These are phyloP conservation scores for Voacanga thouarsii DNA, from an alignment of 257 asterid species.

Conservation along the genomic window DNA sequence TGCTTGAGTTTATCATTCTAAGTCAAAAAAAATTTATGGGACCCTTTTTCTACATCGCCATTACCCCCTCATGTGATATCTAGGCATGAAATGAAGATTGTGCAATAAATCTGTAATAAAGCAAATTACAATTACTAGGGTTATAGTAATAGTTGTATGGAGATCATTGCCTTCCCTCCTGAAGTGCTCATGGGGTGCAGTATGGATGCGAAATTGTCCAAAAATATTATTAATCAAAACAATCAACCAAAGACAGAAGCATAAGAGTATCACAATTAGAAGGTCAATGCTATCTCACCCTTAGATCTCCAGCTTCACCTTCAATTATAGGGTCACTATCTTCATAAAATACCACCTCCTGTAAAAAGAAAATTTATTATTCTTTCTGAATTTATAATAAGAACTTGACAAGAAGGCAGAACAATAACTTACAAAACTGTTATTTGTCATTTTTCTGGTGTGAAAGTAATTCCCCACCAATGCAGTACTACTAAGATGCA, in stretches of 20 bases:
- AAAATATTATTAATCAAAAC: conserved; percentile 10
- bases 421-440: neutral
- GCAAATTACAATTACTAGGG: conserved; percentile 53
- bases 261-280: neutral
- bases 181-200: conserved; percentile 88
- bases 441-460: neutral
- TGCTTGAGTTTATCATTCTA: neutral
- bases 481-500: neutral
- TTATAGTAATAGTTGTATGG: conserved; percentile 70
- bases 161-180: conserved; percentile 88
- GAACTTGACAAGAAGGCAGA: neutral
- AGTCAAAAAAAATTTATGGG: neutral
- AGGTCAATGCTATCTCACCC: conserved; percentile 44
- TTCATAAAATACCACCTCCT: conserved; percentile 92
- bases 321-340: conserved; percentile 94
- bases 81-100: neutral
- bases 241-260: conserved; percentile 9
- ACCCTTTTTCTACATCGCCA: neutral
- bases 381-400: neutral
- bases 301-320: conserved; percentile 97
- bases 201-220: conserved; percentile 74
- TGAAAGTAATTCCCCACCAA: neutral
- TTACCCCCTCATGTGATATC: neutral
- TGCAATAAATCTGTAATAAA: neutral
- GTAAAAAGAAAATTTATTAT: conserved; percentile 15